phyloP scores from a whole-genome alignment of 192 early-diverging fungal species.

The Neocallimastix lanati region DNA sequence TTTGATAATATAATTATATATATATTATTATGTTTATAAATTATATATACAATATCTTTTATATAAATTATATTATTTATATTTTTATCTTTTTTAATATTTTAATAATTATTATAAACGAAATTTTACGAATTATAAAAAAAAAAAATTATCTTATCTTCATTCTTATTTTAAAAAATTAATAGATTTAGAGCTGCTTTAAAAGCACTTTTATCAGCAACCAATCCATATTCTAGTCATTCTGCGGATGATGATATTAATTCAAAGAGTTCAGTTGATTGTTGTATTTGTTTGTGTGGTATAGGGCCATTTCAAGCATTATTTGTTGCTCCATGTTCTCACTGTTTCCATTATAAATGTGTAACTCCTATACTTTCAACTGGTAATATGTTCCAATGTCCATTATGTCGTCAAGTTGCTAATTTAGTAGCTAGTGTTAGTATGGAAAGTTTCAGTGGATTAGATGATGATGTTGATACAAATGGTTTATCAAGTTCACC shows the following conservation, averaged over 20 bases:
- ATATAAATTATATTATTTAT: too few species aligned
- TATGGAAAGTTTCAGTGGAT: not conserved
- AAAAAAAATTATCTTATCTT: too few species aligned
- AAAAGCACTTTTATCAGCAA: slow-evolving; percentile 16
- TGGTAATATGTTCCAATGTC: slow-evolving; percentile 58
- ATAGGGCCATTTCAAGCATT: slow-evolving; percentile 76
- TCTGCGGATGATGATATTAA: not conserved
- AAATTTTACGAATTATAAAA: too few species aligned
- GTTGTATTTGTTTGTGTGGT: slow-evolving; percentile 78
- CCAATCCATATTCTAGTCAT: slow-evolving; percentile 4
- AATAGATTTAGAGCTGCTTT: slow-evolving; percentile 15
- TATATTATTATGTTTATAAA: too few species aligned
- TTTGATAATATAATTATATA: too few species aligned
- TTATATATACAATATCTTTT: too few species aligned
- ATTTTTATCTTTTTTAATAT: slow-evolving; percentile 17
- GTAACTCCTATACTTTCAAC: slow-evolving; percentile 65
- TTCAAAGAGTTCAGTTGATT: slow-evolving; percentile 21
- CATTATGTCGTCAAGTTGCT: slow-evolving; percentile 78
- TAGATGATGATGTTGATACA: not conserved
- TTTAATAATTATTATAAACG: too few species aligned
- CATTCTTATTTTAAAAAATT: not conserved
- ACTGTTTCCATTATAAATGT: slow-evolving; percentile 88
- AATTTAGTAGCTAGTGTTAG: slow-evolving; percentile 64
- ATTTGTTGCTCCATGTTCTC: slow-evolving; percentile 82
- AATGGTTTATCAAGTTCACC: not conserved